These are phyloP conservation scores for Septoria linicola DNA, from an alignment of 2,329 filamentous ascomycete species.

Conservation along the genomic window DNA sequence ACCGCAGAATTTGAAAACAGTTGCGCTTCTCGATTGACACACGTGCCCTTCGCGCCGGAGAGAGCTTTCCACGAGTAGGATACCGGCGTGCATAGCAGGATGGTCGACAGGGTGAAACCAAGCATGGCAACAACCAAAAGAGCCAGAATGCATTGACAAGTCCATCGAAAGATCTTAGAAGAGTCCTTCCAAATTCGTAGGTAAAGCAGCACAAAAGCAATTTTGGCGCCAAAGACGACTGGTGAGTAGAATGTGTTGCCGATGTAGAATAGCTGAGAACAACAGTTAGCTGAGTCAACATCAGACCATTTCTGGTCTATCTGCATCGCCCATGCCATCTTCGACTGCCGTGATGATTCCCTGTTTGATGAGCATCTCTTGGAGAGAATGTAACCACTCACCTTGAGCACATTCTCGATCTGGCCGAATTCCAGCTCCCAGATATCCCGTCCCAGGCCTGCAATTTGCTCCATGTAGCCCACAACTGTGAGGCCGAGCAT, in stretches of 20 bases:
- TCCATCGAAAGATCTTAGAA: conserved; percentile 17
- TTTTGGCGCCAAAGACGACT: conserved; percentile 22
- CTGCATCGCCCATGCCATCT: no score
- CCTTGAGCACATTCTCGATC: conserved; percentile 9
- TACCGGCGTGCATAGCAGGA: conserved; percentile 23
- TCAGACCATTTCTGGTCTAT: no score
- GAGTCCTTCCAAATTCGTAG: conserved; percentile 24
- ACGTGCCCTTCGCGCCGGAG: conserved; percentile 14
- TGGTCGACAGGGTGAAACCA: conserved; percentile 22
- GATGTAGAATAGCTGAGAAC: conserved; percentile 19
- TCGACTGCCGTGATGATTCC: no score
- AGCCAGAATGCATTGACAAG: conserved; percentile 20
- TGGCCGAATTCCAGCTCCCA: conserved; percentile 6
- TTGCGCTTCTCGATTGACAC: conserved; percentile 17
- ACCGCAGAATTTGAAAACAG: conserved; percentile 20
- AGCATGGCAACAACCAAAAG: conserved; percentile 15
- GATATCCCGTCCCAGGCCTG: conserved; percentile 9
- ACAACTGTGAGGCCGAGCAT: conserved; percentile 4
- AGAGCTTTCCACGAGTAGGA: conserved; percentile 18
- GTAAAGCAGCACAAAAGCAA: conserved; percentile 23
- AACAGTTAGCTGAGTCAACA: not conserved
- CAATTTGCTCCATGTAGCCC: conserved; percentile 6
- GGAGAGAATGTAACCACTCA: not conserved
- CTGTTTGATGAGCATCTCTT: no score
- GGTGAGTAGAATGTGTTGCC: conserved; percentile 23